Conservation (phyloP, 805 yeast species). For the Ogataea sp. region DNA sequence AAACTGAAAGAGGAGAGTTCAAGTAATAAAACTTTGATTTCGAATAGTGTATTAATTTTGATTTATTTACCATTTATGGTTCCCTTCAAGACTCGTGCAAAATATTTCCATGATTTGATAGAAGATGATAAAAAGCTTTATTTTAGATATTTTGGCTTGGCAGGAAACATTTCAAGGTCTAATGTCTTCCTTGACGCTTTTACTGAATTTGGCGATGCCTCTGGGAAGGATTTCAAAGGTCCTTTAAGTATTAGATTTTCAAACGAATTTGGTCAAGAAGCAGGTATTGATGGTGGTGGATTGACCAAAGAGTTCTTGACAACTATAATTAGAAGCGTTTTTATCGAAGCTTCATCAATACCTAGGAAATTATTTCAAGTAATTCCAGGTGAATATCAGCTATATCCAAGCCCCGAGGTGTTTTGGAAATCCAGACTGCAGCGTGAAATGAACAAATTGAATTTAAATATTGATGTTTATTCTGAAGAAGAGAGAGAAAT, state of each 20-base stretch:
- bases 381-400: constrained; percentile 42
- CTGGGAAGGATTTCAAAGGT: constrained; percentile 49
- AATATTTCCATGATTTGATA: constrained; percentile 58
- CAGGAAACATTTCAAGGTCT: constrained; percentile 61
- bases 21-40: not conserved
- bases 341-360: constrained; percentile 31
- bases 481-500: constrained; percentile 15
- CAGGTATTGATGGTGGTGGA: constrained; percentile 97
- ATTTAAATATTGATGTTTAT: constrained; percentile 14
- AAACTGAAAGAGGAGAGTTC: not conserved
- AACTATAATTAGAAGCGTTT: constrained; percentile 60
- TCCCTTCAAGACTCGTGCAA: constrained; percentile 67
- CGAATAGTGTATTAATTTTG: constrained; percentile 42
- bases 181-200: constrained; percentile 70
- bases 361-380: constrained; percentile 3
- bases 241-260: constrained; percentile 57
- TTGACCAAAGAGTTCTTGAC: constrained; percentile 86
- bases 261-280: constrained; percentile 72
- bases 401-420: constrained; percentile 64
- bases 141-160: constrained; percentile 18
- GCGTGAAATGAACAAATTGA: constrained; percentile 8
- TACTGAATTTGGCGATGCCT: constrained; percentile 38
- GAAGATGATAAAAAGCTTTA: constrained; percentile 37
- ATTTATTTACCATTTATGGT: constrained; percentile 71
- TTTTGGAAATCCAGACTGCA: constrained; percentile 19